A percentile compares a stretch with the other conserved stretches of the same genome.
Conservation (phyloP, 768 basidiomycete species). For the Botryobasidium botryosum region DNA sequence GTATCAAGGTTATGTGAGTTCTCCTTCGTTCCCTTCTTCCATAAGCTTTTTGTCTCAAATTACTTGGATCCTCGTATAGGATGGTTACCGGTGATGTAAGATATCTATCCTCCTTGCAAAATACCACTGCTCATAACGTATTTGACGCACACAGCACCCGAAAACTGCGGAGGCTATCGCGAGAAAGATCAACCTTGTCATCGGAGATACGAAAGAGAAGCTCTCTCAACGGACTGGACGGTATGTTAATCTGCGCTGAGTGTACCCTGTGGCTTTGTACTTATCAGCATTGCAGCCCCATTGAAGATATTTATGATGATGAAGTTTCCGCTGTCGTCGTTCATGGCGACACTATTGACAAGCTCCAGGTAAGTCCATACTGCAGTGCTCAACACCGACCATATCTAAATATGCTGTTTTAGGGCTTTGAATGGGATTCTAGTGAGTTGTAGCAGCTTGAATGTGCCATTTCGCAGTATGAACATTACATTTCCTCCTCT, state of each 20-base stretch:
- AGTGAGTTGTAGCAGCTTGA: no score
- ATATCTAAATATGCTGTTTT: neutral
- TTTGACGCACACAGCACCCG: conserved; percentile 32
- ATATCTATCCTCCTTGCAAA: neutral
- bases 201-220: conserved; percentile 45
- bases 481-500: neutral
- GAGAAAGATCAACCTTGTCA: conserved; percentile 51
- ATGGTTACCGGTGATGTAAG: conserved; percentile 43
- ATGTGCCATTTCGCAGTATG: no score
- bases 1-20: conserved; percentile 43
- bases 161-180: conserved; percentile 62
- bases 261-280: no score
- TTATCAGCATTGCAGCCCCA: no score
- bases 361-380: conserved; percentile 24
- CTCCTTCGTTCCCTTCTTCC: no score
- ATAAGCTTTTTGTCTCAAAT: neutral
- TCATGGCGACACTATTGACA: conserved; percentile 52
- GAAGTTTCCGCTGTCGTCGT: conserved; percentile 49
- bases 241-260: neutral
- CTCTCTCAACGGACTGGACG: conserved; percentile 39
- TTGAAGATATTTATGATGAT: conserved; percentile 49
- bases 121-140: conserved; percentile 31
- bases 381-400: neutral
- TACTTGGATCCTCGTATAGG: conserved; percentile 11
- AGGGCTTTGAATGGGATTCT: conserved; percentile 1